Evolutionary conservation across 441 rosid genomes (phyloP).

Genomic region (Theobroma grandiflorum): DNA sequence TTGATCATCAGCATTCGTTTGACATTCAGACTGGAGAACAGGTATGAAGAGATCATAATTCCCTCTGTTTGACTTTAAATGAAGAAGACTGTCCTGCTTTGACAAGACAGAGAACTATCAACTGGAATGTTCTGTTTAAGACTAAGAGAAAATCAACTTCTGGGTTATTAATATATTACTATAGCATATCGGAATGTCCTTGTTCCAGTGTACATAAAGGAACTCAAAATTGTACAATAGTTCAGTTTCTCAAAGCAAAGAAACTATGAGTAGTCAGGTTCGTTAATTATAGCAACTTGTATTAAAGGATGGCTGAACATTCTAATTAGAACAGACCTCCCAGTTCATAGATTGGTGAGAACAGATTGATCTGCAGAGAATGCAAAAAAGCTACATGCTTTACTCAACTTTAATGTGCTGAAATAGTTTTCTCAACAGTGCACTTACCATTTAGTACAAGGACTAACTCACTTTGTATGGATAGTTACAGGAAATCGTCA

Average conservation of each 20-base stretch:
- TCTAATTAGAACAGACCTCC: neutral
- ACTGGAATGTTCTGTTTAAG: neutral
- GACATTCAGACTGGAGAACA: constrained; percentile 95
- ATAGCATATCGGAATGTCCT: neutral
- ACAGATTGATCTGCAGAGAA: constrained; percentile 2
- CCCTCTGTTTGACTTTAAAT: constrained; percentile 7
- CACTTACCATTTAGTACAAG: neutral
- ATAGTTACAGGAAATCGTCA: neutral
- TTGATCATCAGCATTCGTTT: constrained; percentile 78
- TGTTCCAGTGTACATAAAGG: neutral
- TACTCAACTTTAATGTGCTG: neutral
- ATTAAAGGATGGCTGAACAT: neutral
- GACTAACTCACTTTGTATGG: neutral
- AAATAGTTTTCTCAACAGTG: neutral
- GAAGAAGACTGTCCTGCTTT: neutral
- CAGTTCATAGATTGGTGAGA: neutral
- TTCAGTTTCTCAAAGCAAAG: neutral
- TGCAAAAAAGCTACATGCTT: neutral
- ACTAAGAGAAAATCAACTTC: neutral
- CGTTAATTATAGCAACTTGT: neutral
- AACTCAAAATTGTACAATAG: neutral
- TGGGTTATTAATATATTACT: neutral
- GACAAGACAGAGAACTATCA: constrained; percentile 4
- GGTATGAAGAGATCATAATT: constrained; percentile 48
- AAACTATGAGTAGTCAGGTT: constrained; percentile 9